These are phyloP conservation scores for Centaurea solstitialis DNA, from an alignment of 129 eudicot genomes.

Conservation along the genomic window DNA sequence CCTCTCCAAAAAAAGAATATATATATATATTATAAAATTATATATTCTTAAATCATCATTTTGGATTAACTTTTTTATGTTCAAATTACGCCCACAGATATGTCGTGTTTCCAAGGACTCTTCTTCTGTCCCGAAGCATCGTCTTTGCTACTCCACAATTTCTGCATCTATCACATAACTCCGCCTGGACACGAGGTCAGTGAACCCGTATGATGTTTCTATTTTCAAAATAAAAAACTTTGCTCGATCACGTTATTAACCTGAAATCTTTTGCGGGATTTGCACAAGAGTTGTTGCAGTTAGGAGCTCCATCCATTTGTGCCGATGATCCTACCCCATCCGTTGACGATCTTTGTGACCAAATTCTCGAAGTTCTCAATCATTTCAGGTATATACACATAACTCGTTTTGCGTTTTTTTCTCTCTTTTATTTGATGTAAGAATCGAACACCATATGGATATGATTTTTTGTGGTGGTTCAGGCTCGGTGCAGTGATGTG, in stretches of 20 bases:
- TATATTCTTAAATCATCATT: too few relatives aligned
- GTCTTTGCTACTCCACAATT: slow-evolving; percentile 88
- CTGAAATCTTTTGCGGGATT: slow-evolving; percentile 32
- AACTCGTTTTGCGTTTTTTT: slow-evolving; percentile 8
- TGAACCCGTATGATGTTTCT: slow-evolving; percentile 20
- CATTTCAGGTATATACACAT: slow-evolving; percentile 46
- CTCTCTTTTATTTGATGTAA: neutral
- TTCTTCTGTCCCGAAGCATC: slow-evolving; percentile 92
- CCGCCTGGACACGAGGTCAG: slow-evolving; percentile 99
- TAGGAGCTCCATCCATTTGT: slow-evolving; percentile 62
- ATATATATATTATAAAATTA: too few relatives aligned
- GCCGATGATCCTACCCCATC: slow-evolving; percentile 44
- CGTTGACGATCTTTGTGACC: slow-evolving; percentile 64
- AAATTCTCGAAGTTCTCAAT: slow-evolving; percentile 67
- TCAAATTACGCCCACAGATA: slow-evolving; percentile 43
- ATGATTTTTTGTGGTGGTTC: neutral
- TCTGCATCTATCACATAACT: slow-evolving; percentile 92
- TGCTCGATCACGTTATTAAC: slow-evolving; percentile 41
- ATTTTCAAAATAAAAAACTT: neutral
- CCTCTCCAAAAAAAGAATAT: too few relatives aligned
- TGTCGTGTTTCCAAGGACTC: slow-evolving; percentile 94
- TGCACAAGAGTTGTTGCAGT: slow-evolving; percentile 59
- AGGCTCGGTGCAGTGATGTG: slow-evolving; percentile 99
- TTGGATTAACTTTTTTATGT: neutral
- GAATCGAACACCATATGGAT: too few relatives aligned